These are phyloP conservation scores for Thalassiosira ordinaria DNA, from an alignment of 352 stramenopile species.

Conservation along the genomic window DNA sequence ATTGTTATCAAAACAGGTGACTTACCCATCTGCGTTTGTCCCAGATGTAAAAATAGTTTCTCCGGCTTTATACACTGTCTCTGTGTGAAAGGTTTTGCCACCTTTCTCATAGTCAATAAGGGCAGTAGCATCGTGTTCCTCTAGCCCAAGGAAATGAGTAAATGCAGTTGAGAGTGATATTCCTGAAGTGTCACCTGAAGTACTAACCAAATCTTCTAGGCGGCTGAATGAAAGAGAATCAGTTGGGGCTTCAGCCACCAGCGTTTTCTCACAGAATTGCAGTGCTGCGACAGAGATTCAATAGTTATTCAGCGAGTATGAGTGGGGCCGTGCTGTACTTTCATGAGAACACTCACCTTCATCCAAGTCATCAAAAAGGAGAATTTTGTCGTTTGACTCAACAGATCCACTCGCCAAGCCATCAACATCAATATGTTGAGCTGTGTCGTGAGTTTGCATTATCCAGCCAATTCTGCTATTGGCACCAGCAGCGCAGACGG, in stretches of 20 bases:
- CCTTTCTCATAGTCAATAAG: conserved; percentile 61
- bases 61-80: conserved; percentile 56
- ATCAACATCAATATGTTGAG: conserved; percentile 42
- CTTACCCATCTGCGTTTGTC: conserved; percentile 66
- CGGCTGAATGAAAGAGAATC: conserved; percentile 33
- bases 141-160: conserved; percentile 63
- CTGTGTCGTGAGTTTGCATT: conserved; percentile 72
- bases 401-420: conserved; percentile 33
- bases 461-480: conserved; percentile 78
- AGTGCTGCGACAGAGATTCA: conserved; percentile 64
- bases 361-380: conserved; percentile 54
- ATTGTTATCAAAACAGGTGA: too few species aligned
- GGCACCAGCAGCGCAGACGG: conserved; percentile 72
- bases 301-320: conserved; percentile 40
- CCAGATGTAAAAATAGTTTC: conserved; percentile 66
- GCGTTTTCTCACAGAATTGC: conserved; percentile 77
- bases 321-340: too few species aligned
- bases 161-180: conserved; percentile 61
- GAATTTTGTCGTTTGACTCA: conserved; percentile 57
- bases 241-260: conserved; percentile 60
- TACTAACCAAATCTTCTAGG: conserved; percentile 16
- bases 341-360: conserved; percentile 44
- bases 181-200: conserved; percentile 17
- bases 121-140: conserved; percentile 47
- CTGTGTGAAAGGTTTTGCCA: conserved; percentile 62